These are phyloP conservation scores for Botryotinia globosa DNA, from an alignment of 2,329 filamentous ascomycete genomes.

Conservation along the genomic window DNA sequence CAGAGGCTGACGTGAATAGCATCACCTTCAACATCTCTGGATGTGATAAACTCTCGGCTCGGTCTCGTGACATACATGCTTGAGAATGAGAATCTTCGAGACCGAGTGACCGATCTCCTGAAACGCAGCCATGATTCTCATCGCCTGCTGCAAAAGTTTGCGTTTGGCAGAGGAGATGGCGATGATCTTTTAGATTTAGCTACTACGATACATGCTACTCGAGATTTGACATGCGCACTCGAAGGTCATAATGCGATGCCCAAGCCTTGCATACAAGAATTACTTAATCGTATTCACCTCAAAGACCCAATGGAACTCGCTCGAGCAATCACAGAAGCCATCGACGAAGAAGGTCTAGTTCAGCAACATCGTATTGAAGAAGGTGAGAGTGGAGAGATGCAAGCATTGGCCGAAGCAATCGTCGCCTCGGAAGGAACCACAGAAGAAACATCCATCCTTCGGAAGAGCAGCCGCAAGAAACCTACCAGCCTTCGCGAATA, in stretches of 20 bases:
- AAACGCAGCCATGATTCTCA: slow-evolving; percentile 80
- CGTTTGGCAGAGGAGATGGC: slow-evolving; percentile 83
- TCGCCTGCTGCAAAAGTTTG: slow-evolving; percentile 89
- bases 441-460: slow-evolving; percentile 50
- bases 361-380: slow-evolving; percentile 77
- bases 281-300: slow-evolving; percentile 62
- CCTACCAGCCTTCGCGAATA: slow-evolving; percentile 51
- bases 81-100: slow-evolving; percentile 62
- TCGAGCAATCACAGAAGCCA: slow-evolving; percentile 67
- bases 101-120: slow-evolving; percentile 66
- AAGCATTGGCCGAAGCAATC: slow-evolving; percentile 70
- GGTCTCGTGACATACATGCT: slow-evolving; percentile 79
- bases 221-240: slow-evolving; percentile 58
- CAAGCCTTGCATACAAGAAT: slow-evolving; percentile 42
- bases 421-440: slow-evolving; percentile 62
- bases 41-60: slow-evolving; percentile 73
- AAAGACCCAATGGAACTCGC: slow-evolving; percentile 67
- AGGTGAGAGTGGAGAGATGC: slow-evolving; percentile 65
- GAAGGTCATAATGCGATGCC: slow-evolving; percentile 26
- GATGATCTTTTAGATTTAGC: slow-evolving; percentile 86
- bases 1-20: slow-evolving; percentile 42
- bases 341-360: slow-evolving; percentile 89
- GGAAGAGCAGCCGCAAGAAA: slow-evolving; percentile 43
- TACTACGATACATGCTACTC: slow-evolving; percentile 73
- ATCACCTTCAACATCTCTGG: slow-evolving; percentile 82